Evolutionary conservation across 345 rosid species (phyloP), one percentile per base, ranked within the genome.

Genomic region (Orychophragmus violaceus): DNA sequence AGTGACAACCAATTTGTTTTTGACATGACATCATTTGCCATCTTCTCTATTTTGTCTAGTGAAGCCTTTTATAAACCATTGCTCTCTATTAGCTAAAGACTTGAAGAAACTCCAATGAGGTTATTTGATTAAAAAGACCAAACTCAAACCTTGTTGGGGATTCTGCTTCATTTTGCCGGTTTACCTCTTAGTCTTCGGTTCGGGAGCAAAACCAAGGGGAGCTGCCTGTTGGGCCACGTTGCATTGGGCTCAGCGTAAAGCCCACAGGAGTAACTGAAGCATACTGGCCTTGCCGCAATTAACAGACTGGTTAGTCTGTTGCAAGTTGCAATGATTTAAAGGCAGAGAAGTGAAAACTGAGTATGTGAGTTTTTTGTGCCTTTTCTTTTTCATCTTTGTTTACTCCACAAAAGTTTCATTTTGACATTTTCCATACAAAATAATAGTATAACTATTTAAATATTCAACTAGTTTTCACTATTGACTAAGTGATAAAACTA

Each of bases 1-100:
- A 52, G 13, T 1, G 57, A 14, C 35, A 27, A 52, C 21, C 49
- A 32, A 16, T 16, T 28, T 37, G 59, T 85, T 82, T 53, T 84
- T 83, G 29, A 87, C 84, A 66, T 83, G 29, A 87, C 84, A 66
- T 87, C 87, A 67, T 84, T 84, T 64, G 77, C 84, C 90, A 87
- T 90, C 70, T 45, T 80, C 37, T 83, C 84, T 37, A 84, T 69
- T 76, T 82, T 85, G n/a, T 84, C 96, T 73, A 88, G 83, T 0
- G 85, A 79, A 52, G 48, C 28, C 75, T 87, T 87, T n/a, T n/a
- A n/a, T 27, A 25, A 51, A 7, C 33, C 25, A 49, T 49, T 23
- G 54, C 17, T 49, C 54, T 49, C 28, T 12, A 25, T 17, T 51
- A 50, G 19, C 6, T 49, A 24, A n/a, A 24, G 32, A 50, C 33